Base-by-base conservation (phyloP, 768 basidiomycete species). In the Podaxis mareebaensis region DNA sequence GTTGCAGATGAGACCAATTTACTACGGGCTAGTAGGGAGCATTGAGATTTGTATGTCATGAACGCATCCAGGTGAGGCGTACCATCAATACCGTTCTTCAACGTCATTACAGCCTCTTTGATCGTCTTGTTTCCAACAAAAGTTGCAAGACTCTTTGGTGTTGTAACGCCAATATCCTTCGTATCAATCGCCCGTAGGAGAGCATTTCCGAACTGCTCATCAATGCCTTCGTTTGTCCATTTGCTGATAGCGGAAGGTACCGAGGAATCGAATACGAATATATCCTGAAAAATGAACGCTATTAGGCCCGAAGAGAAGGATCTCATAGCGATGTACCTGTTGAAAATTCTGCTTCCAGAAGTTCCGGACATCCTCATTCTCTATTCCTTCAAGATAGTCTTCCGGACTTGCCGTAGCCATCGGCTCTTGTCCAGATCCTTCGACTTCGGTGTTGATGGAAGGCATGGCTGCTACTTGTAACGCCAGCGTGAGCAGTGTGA, bases 281-380 rank as follows among this genome's bases (percentile, higher is more conserved):
- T 44, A 13, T 44, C 42, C 42, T 44, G n/a, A 33, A 28, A 28
- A 4, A 53, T 17, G 52, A 36, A 53, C 15, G 17, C 17, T 39
- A 57, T 30, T 12, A 6, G 36, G 11, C n/a, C 7, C 20, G 24
- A 36, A 13, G 20, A 53, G 22, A 12, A 10, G 6, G 33, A 10
- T 33, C 8, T 33, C 33, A 4, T 44, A 26, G 22, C 3, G 2
- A 61, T 65, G 52, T 40, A 69, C 72, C 67, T 72, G 65, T n/a
- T 72, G 71, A 20, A 73, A 58, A 44, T 67, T 67, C 11, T 59
- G 64, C 4, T 60, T 53, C 73, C 73, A 73, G 51, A 74, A 73
- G 39, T 65, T 58, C 6, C 46, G 51, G 15, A 69, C 68, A 11
- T 70, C 67, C 11, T 49, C 11, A 63, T 68, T 59, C 6, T 30